phyloP scores from a whole-genome alignment of 139 green algal species.

The Chlorella vulgaris region DNA sequence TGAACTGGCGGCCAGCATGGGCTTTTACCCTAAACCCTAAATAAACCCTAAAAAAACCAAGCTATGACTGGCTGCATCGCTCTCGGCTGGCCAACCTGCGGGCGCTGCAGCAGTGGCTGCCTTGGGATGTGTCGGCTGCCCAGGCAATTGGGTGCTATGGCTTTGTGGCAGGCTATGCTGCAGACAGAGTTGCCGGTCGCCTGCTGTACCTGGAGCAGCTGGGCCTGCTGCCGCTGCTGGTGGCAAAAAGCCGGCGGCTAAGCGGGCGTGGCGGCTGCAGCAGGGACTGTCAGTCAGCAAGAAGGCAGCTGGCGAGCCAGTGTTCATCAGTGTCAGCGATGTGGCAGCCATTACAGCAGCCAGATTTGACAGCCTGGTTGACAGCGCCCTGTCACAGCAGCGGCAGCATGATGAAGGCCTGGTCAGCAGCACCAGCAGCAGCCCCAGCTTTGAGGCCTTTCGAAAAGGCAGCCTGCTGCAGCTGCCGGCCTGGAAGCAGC shows the following conservation, averaged over 20 bases:
- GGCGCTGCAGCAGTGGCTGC: too few relatives aligned
- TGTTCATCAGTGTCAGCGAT: not conserved
- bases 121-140: too few relatives aligned
- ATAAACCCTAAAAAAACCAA: too few relatives aligned
- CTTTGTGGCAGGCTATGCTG: too few relatives aligned
- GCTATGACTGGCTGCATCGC: too few relatives aligned
- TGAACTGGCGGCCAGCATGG: too few relatives aligned
- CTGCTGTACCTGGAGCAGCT: constrained; percentile 1
- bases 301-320: not conserved
- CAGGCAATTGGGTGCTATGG: too few relatives aligned
- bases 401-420: not conserved
- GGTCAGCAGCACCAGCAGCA: not conserved
- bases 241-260: not conserved
- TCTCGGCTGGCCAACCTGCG: too few relatives aligned
- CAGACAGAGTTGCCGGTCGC: not conserved
- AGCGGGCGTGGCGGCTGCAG: not conserved
- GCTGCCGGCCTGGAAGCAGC: constrained; percentile 1
- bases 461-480: not conserved
- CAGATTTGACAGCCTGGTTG: not conserved
- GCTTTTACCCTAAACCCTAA: too few relatives aligned
- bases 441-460: not conserved
- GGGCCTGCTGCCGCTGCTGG: not conserved
- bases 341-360: not conserved
- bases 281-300: not conserved
- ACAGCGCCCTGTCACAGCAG: not conserved